These are phyloP conservation scores for Populus hybrid DNA, from an alignment of 441 rosid species.

Conservation along the genomic window DNA sequence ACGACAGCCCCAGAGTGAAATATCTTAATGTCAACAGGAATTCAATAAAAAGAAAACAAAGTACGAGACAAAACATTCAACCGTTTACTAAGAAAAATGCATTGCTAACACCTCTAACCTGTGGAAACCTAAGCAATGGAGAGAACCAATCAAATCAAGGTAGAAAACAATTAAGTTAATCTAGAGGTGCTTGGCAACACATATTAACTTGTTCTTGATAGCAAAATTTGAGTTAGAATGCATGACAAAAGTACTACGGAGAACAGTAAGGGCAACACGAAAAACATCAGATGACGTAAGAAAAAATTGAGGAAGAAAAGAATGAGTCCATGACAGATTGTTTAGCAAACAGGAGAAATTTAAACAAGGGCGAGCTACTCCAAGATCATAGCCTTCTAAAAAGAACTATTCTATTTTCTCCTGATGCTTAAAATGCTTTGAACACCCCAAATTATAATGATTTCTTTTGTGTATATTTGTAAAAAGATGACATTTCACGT, in stretches of 20 bases:
- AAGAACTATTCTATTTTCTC: background rate
- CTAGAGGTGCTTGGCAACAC: background rate
- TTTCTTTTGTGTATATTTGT: conserved; percentile 13
- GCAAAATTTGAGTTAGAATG: background rate
- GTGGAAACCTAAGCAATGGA: background rate
- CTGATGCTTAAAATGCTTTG: conserved; percentile 6
- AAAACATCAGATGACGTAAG: background rate
- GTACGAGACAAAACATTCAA: background rate
- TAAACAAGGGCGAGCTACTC: background rate
- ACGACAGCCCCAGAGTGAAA: background rate
- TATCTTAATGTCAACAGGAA: background rate
- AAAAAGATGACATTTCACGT: conserved; percentile 6
- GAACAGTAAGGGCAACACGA: background rate
- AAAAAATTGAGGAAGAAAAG: background rate
- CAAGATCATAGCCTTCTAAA: conserved; percentile 7
- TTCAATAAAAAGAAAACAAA: background rate
- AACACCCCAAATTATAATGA: conserved; percentile 20
- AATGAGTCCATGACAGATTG: background rate
- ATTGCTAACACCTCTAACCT: background rate
- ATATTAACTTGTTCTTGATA: background rate
- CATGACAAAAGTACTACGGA: background rate
- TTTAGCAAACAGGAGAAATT: background rate
- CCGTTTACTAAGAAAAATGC: background rate
- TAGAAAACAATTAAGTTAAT: background rate
- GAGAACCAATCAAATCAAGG: background rate